A percentile compares a stretch with the other conserved stretches of the same genome.
phyloP scores from a whole-genome alignment of 176 grass and related monocot genomes.

The Saccharum spontaneum region DNA sequence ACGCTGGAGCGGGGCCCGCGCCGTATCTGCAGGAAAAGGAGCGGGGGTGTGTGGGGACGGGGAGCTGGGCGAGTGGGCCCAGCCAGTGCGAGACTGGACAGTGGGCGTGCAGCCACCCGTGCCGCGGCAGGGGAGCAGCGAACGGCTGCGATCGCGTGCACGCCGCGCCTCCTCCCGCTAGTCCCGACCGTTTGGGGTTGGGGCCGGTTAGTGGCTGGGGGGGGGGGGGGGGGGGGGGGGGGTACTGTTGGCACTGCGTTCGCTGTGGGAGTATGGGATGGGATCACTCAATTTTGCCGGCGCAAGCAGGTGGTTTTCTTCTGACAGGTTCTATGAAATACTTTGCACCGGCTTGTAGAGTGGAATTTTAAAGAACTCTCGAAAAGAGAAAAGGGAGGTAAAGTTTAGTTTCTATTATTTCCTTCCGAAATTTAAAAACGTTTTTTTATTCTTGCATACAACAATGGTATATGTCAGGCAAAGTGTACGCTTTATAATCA shows the following conservation, averaged over 20 bases:
- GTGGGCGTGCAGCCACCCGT: not conserved
- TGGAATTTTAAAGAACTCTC: not conserved
- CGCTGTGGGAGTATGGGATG: not conserved
- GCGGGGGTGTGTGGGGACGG: not conserved
- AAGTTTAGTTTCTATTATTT: not conserved
- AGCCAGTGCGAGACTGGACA: not conserved
- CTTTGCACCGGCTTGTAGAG: not conserved
- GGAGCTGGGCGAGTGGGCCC: not conserved
- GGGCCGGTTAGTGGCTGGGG: not conserved
- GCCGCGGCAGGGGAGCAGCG: not conserved
- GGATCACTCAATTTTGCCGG: not conserved
- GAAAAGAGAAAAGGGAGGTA: no score
- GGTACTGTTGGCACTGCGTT: not conserved
- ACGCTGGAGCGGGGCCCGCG: slow-evolving; percentile 35
- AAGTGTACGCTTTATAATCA: no score
- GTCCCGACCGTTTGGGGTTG: slow-evolving; percentile 14
- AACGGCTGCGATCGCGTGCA: slow-evolving; percentile 28
- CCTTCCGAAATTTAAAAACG: no score
- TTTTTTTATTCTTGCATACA: no score
- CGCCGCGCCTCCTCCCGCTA: not conserved
- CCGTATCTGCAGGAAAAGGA: slow-evolving; percentile 37
- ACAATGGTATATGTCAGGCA: no score
- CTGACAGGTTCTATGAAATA: not conserved
- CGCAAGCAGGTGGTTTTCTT: not conserved
- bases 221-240: not conserved